Evolutionary conservation across 2,329 filamentous ascomycete species (phyloP).

Genomic region (Exophiala aquamarina): DNA sequence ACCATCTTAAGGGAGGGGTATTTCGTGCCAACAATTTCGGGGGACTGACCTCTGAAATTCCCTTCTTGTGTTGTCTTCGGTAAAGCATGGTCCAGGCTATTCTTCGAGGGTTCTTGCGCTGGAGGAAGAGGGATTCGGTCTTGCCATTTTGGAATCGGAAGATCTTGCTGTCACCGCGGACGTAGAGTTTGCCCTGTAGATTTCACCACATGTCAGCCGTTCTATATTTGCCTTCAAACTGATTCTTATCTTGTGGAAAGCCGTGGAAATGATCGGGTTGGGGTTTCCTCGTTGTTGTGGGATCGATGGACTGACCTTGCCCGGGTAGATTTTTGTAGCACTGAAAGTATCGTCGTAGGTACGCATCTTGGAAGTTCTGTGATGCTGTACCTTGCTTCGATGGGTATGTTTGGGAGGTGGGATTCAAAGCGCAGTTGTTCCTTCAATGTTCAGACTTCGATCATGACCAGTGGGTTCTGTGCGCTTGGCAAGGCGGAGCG

Average conservation of each 20-base stretch:
- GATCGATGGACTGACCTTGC: conserved; percentile 61
- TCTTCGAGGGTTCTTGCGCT: conserved; percentile 99
- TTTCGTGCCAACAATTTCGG: too few relatives aligned
- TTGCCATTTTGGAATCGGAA: conserved; percentile 99
- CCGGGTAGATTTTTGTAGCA: conserved; percentile 76
- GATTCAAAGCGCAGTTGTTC: conserved; percentile 1
- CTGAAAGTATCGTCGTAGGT: conserved; percentile 78
- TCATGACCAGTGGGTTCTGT: background rate
- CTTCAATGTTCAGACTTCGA: background rate
- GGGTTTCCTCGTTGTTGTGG: background rate
- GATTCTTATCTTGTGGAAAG: too few relatives aligned
- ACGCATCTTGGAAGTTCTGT: conserved; percentile 62
- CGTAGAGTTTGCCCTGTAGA: conserved; percentile 91
- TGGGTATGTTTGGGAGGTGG: conserved; percentile 4
- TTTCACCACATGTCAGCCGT: conserved; percentile 16
- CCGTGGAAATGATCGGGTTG: background rate
- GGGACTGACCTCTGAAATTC: conserved; percentile 99
- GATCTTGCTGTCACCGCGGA: conserved; percentile 99
- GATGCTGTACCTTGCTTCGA: conserved; percentile 25
- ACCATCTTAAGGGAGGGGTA: too few relatives aligned
- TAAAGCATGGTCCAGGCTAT: conserved; percentile 98
- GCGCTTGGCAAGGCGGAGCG: conserved; percentile 8
- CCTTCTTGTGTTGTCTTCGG: conserved; percentile 99
- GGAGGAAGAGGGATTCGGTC: conserved; percentile 98
- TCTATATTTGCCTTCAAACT: conserved; percentile 1